Base-by-base conservation (phyloP, 164 flowering plant genomes). In the Aristolochia contorta region DNA sequence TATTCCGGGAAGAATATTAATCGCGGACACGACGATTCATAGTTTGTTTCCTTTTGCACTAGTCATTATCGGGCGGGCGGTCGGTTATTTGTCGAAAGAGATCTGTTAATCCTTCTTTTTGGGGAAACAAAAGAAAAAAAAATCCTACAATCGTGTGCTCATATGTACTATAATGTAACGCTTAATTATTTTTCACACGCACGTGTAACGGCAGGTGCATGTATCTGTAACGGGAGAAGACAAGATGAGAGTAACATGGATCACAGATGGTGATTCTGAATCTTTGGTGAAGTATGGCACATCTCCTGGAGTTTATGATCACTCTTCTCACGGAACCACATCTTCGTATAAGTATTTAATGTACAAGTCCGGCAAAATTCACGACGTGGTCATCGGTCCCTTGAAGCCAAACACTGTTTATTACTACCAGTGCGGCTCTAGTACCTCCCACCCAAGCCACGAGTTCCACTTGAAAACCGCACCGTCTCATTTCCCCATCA, bases 181-280 rank as follows among this genome's bases (percentile, higher is more conserved):
- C n/a, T n/a, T n/a, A n/a, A n/a, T n/a, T n/a, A n/a, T n/a, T n/a
- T n/a, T n/a, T n/a, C n/a, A 27, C 30, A 5, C 30, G 30, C 5
- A 27, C 30, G 30, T 8, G 43, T 37, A 3, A 37, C 5, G n/a
- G 24, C 71, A 91, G 97, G 96, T 87, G 47, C 97, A 87, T 59
- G 74, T 84, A 56, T 85, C 97, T 16, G 1, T 83, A 64, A 88
- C 75, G 10, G 96, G 96, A 6, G 20, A 18, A 18, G 82, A 86
- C 63, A 77, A 77, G 65, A 87, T 91, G 93, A 79, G 91, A 68
- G 75, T 91, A 61, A 60, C 87, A 20, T 91, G 95, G 96, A 76
- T 91, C 2, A 83, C 95, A 0, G 67, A 72, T 0, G 71, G 62
- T 16, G 23, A 24, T 0, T 60, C 81, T 30, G 69, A 81, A 0